These are phyloP conservation scores for Aschersonia sp. DNA, from an alignment of 2,329 filamentous ascomycete genomes.

Conservation along the genomic window DNA sequence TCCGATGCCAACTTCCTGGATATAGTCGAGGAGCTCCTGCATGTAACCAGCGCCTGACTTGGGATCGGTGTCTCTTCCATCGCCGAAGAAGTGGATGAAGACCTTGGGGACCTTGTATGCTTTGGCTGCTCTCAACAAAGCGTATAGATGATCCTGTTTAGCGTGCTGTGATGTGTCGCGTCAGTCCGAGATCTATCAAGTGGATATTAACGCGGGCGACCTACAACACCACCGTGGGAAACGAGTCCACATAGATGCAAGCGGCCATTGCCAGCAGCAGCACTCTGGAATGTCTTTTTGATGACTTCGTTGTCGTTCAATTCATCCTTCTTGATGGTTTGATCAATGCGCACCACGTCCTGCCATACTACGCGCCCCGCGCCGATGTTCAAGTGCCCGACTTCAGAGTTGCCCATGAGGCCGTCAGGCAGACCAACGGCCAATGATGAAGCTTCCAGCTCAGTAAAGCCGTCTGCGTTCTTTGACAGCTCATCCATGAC, in stretches of 20 bases:
- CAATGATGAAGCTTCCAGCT: slow-evolving; percentile 90
- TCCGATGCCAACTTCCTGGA: slow-evolving; percentile 72
- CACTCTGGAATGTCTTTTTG: slow-evolving; percentile 59
- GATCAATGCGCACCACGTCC: slow-evolving; percentile 92
- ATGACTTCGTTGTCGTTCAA: slow-evolving; percentile 65
- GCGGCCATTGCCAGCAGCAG: slow-evolving; percentile 78
- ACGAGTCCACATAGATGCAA: slow-evolving; percentile 87
- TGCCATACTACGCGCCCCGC: slow-evolving; percentile 97
- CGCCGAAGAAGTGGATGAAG: slow-evolving; percentile 98
- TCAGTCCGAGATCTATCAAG: neutral
- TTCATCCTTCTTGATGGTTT: slow-evolving; percentile 75
- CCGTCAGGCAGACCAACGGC: slow-evolving; percentile 93
- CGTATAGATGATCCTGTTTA: slow-evolving; percentile 87
- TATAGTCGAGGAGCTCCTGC: slow-evolving; percentile 67
- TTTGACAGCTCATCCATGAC: slow-evolving; percentile 87
- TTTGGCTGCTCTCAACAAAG: slow-evolving; percentile 80
- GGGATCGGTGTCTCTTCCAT: slow-evolving; percentile 94
- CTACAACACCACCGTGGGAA: slow-evolving; percentile 82
- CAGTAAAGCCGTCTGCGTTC: slow-evolving; percentile 70
- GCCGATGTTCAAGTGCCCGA: slow-evolving; percentile 97
- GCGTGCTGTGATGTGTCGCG: slow-evolving; percentile 45
- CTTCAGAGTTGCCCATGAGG: slow-evolving; percentile 97
- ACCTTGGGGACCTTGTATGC: slow-evolving; percentile 76
- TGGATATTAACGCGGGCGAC: slow-evolving; percentile 11
- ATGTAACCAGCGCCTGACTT: slow-evolving; percentile 85